These are phyloP conservation scores for Mercurialis annua DNA, from an alignment of 345 rosid genomes.

Conservation along the genomic window DNA sequence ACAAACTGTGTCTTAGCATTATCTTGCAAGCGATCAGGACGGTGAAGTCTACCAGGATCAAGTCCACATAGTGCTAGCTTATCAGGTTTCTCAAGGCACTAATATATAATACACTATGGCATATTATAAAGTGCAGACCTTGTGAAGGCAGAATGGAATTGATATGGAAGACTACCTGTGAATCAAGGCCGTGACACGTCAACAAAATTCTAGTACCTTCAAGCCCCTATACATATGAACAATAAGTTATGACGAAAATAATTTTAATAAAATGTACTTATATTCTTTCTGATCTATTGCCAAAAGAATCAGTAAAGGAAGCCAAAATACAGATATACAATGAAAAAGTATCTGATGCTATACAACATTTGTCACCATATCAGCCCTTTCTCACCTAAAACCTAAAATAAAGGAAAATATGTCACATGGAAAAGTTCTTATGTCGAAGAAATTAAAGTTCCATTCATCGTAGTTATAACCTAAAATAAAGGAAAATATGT, in stretches of 20 bases:
- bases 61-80: slow-evolving; percentile 78
- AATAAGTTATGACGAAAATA: slow-evolving; percentile 1
- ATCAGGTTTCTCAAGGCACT: slow-evolving; percentile 75
- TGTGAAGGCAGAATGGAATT: slow-evolving; percentile 13
- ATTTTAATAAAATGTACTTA: slow-evolving; percentile 7
- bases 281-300: slow-evolving; percentile 3
- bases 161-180: slow-evolving; percentile 47
- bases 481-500: neutral
- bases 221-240: slow-evolving; percentile 52
- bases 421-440: neutral
- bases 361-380: neutral
- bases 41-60: slow-evolving; percentile 66
- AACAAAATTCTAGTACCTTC: slow-evolving; percentile 60
- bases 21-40: slow-evolving; percentile 86
- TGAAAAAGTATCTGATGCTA: neutral
- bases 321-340: neutral
- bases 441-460: neutral
- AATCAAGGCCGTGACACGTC: slow-evolving; percentile 61
- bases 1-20: slow-evolving; percentile 46
- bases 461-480: neutral
- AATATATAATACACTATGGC: slow-evolving; percentile 18
- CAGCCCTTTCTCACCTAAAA: slow-evolving; percentile 2
- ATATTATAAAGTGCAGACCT: slow-evolving; percentile 9
- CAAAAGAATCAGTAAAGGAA: neutral
- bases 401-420: slow-evolving; percentile 4